Conservation (phyloP, 768 basidiomycete genomes). For the Leccinellum luteum region DNA sequence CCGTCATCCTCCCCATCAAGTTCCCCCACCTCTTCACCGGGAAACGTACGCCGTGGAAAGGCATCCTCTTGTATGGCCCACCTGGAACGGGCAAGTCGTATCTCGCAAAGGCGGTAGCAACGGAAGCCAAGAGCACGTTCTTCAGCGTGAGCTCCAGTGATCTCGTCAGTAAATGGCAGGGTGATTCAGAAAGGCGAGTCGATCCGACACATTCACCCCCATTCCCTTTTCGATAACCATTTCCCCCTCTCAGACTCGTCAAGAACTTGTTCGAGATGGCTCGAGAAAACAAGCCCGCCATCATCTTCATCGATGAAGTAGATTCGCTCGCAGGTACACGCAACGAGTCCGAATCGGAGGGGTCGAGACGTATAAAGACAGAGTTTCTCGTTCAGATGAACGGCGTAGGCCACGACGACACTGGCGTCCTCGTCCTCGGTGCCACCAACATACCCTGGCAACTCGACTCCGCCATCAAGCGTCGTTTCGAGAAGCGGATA, state of each 20-base stretch:
- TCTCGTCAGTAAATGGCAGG: constrained; percentile 99
- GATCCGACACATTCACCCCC: not conserved
- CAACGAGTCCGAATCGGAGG: constrained; percentile 96
- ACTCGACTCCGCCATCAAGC: constrained; percentile 95
- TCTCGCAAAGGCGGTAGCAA: constrained; percentile 97
- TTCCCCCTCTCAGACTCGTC: constrained; percentile 66
- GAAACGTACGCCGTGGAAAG: constrained; percentile 96
- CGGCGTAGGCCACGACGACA: constrained; percentile 96
- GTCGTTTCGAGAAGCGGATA: constrained; percentile 98
- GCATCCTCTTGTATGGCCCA: constrained; percentile 94
- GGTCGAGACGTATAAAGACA: constrained; percentile 95
- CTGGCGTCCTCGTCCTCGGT: constrained; percentile 92
- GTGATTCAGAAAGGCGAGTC: constrained; percentile 90
- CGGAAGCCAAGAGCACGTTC: constrained; percentile 98
- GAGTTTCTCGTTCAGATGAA: constrained; percentile 99
- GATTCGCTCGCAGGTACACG: constrained; percentile 94
- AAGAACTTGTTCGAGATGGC: constrained; percentile 97
- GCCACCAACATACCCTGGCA: constrained; percentile 99
- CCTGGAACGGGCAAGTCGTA: constrained; percentile 98
- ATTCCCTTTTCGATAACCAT: not conserved
- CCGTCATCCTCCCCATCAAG: constrained; percentile 99
- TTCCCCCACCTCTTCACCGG: constrained; percentile 99
- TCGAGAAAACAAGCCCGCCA: constrained; percentile 92
- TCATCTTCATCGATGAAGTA: constrained; percentile 99
- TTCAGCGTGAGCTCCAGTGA: constrained; percentile 95